Percentiles rank a stretch among this genome's conserved stretches.
Conservation (phyloP, 2,329 filamentous ascomycete species). For the Tolypocladium ovalisporum region DNA sequence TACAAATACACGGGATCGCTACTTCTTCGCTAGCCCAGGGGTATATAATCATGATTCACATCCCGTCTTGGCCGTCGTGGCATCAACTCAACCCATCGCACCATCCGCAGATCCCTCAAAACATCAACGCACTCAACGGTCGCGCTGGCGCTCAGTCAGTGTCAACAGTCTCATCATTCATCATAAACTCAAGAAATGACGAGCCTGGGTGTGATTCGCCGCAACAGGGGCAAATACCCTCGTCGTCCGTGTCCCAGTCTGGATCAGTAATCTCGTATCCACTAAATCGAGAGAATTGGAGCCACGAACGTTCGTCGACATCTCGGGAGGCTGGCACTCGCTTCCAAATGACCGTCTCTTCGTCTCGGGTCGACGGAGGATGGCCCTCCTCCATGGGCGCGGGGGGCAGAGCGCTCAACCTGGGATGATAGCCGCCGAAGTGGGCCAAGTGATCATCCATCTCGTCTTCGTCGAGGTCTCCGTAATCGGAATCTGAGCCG, state of each 20-base stretch:
- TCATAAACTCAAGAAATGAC: conserved; percentile 20
- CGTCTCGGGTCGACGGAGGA: conserved; percentile 28
- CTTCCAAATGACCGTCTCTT: conserved; percentile 40
- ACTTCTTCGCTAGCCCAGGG: conserved; percentile 1
- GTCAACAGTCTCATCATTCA: conserved; percentile 12
- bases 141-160: conserved; percentile 1
- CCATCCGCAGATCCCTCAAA: background rate
- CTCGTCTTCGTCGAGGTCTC: conserved; percentile 12
- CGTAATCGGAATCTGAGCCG: conserved; percentile 12
- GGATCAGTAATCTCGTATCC: conserved; percentile 24
- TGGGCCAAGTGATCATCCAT: conserved; percentile 16
- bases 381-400: conserved; percentile 32
- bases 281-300: conserved; percentile 31
- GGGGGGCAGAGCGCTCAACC: conserved; percentile 23
- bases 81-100: background rate
- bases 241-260: conserved; percentile 22
- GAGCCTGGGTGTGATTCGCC: conserved; percentile 25
- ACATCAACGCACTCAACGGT: background rate
- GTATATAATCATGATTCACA: conserved; percentile 4
- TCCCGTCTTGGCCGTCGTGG: background rate
- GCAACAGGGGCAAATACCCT: conserved; percentile 27
- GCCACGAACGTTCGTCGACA: conserved; percentile 31
- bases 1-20: background rate
- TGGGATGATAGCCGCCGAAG: conserved; percentile 13
- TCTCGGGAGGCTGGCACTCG: conserved; percentile 32